Base-by-base conservation (phyloP, 305 asterid species). In the Ajuga reptans region DNA sequence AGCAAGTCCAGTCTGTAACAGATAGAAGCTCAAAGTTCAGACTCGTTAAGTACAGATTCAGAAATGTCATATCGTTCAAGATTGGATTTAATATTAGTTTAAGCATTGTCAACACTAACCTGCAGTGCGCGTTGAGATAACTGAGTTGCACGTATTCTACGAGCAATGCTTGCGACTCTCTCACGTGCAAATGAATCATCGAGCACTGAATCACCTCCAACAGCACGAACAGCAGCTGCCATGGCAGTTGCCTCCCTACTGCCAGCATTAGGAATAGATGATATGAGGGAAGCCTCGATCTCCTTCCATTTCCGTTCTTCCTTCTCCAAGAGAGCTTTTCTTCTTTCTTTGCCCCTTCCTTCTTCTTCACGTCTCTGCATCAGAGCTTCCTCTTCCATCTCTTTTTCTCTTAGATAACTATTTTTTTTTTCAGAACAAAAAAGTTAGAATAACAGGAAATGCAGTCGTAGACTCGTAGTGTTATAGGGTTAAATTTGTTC, bases 321-420 rank as follows among this genome's bases (percentile, higher is more conserved):
- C 86, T 94, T 91, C 84, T 94, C 99, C 79, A 87, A 77, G 46
- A 94, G 96, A 62, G 92, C 96, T 78, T 91, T 94, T 81, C 99
- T 89, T 80, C 98, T 91, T 76, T 91, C 99, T 83, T 94, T 94
- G 54, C 99, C 99, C 80, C 81, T 85, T 53, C 99, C 98, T 84
- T 94, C 99, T 84, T 94, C 99, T 79, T 94, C 98, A 63, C 99
- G 97, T 73, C 99, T 89, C 86, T 91, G 99, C 95, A 91, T 87
- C 78, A 94, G 77, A 76, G 89, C 88, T 80, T 94, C 99, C 80
- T 94, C 99, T 79, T 94, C 99, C 92, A 94, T 94, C 85, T 94
- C 99, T 81, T 94, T 94, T 82, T 94, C 99, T 82, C 99, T 81
- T 80, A 91, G 81, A 80, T 94, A 94, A 79, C 99, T 94, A 76